These are phyloP conservation scores for Vigna unguiculata DNA, from an alignment of 306 rosid species.

Conservation along the genomic window DNA sequence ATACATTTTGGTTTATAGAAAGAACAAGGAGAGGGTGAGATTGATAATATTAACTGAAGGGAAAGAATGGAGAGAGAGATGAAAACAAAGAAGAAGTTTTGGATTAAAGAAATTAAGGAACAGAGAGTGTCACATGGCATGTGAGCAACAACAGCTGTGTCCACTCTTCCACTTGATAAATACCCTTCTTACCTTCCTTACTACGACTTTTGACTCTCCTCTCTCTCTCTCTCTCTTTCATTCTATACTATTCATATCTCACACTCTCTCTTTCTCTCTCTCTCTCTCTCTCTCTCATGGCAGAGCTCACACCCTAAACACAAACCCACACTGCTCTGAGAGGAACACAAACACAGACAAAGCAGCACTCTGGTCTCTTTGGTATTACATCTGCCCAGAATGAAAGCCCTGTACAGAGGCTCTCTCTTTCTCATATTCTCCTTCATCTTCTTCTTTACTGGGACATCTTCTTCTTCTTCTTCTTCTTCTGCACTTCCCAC, in stretches of 20 bases:
- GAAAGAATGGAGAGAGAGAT: background rate
- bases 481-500: background rate
- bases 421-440: constrained; percentile 13
- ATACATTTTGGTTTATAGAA: background rate
- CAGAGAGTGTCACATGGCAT: constrained; percentile 72
- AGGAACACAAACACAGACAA: background rate
- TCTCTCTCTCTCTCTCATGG: constrained; percentile 64
- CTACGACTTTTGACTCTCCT: constrained; percentile 72
- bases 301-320: constrained; percentile 52
- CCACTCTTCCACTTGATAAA: constrained; percentile 69
- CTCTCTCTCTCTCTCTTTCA: constrained; percentile 6
- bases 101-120: background rate
- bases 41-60: background rate
- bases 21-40: background rate
- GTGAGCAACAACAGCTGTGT: constrained; percentile 84
- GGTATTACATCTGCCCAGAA: background rate
- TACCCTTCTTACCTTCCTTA: constrained; percentile 72
- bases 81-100: background rate
- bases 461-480: background rate
- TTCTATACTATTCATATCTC: background rate
- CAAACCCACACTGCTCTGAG: background rate
- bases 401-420: constrained; percentile 43
- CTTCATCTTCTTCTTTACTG: background rate
- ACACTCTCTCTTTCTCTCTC: constrained; percentile 35
- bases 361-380: background rate